phyloP scores from a whole-genome alignment of 108 stramenopile species.

The Skeletonema grethae region DNA sequence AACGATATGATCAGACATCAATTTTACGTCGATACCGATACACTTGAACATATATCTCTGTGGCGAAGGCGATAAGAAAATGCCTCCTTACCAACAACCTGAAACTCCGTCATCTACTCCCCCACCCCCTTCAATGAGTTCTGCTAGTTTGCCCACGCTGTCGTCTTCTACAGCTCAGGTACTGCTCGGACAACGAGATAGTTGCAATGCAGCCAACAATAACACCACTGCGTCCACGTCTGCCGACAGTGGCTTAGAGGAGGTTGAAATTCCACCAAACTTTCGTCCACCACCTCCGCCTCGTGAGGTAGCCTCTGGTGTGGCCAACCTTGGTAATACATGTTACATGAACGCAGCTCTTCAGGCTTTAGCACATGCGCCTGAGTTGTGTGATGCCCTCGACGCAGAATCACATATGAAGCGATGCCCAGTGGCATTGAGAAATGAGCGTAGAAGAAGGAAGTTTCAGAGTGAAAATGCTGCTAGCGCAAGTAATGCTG shows the following conservation, averaged over 20 bases:
- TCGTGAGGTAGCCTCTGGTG: conserved; percentile 57
- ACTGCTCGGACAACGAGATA: background rate
- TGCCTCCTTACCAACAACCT: conserved; percentile 4
- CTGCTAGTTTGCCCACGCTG: background rate
- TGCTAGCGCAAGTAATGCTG: conserved; percentile 15
- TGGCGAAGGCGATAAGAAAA: background rate
- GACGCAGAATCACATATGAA: conserved; percentile 74
- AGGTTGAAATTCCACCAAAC: conserved; percentile 1
- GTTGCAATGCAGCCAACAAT: background rate
- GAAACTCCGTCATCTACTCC: conserved; percentile 1
- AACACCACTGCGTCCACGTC: background rate
- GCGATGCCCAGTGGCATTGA: conserved; percentile 53
- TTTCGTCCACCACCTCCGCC: conserved; percentile 2
- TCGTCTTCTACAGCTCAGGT: background rate
- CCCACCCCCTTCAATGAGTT: background rate
- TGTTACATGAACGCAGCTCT: conserved; percentile 89
- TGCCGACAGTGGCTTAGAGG: background rate
- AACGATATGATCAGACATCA: background rate
- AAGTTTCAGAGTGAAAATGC: conserved; percentile 32
- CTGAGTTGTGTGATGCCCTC: conserved; percentile 84
- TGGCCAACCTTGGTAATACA: conserved; percentile 87
- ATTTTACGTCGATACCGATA: background rate
- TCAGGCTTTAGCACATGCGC: conserved; percentile 86
- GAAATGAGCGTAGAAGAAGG: conserved; percentile 36
- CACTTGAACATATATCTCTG: background rate